phyloP scores from a whole-genome alignment of 176 grass and related monocot genomes.

The Saccharum officinarum region DNA sequence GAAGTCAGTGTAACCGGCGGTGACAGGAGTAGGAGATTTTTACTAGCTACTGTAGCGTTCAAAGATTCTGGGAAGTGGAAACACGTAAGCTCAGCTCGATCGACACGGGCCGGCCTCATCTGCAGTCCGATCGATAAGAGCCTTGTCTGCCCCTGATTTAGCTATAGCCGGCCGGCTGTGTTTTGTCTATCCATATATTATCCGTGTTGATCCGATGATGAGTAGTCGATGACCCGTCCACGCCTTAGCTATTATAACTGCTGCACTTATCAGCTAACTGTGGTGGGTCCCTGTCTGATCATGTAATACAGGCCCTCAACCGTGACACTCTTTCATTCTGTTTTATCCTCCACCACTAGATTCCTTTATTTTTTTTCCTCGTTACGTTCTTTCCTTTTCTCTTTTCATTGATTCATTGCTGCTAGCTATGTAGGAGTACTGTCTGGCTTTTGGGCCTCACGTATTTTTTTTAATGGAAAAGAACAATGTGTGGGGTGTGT shows the following conservation, averaged over 20 bases:
- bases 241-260: constrained; percentile 48
- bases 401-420: not conserved
- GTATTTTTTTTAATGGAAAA: not conserved
- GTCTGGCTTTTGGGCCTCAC: not conserved
- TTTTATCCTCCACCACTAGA: constrained; percentile 1
- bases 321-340: not conserved
- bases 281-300: constrained; percentile 33
- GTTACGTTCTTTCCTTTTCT: no score
- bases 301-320: not conserved
- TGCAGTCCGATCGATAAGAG: not conserved
- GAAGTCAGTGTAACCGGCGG: no score
- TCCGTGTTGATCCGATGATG: not conserved
- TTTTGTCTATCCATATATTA: not conserved
- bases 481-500: not conserved
- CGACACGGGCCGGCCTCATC: no score
- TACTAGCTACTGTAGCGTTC: no score
- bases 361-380: not conserved
- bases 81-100: constrained; percentile 3
- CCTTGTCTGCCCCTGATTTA: constrained; percentile 1
- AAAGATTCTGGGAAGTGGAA: constrained; percentile 42
- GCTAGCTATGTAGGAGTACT: not conserved
- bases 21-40: constrained; percentile 22
- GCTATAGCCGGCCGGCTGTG: not conserved
- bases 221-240: not conserved
- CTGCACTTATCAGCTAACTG: constrained; percentile 39